A percentile compares a stretch with the other conserved stretches of the same genome.
phyloP scores from a whole-genome alignment of 805 yeast genomes.

The Wickerhamomyces hampshirensis region DNA sequence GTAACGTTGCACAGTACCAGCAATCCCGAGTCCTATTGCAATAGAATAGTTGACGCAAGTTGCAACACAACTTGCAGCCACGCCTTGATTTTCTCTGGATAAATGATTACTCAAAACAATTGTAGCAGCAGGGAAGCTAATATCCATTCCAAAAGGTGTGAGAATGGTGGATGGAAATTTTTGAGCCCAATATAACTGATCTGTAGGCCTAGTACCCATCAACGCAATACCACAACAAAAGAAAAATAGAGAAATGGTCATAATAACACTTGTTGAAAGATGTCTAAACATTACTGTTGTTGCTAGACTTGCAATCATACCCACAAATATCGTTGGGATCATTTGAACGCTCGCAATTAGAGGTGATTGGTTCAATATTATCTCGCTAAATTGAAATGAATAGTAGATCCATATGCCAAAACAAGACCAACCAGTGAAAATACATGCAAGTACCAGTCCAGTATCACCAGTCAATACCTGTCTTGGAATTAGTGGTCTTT shows the following conservation, averaged over 20 bases:
- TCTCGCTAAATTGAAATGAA: slow-evolving; percentile 44
- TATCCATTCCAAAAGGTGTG: slow-evolving; percentile 68
- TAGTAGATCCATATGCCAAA: slow-evolving; percentile 69
- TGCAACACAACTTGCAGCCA: slow-evolving; percentile 66
- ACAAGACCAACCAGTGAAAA: slow-evolving; percentile 67
- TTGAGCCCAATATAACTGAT: slow-evolving; percentile 54
- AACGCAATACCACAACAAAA: slow-evolving; percentile 48
- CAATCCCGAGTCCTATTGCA: slow-evolving; percentile 61
- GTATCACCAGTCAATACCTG: slow-evolving; percentile 39
- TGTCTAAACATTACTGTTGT: slow-evolving; percentile 44
- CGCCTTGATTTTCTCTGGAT: slow-evolving; percentile 63
- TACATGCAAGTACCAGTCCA: slow-evolving; percentile 41
- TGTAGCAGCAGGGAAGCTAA: slow-evolving; percentile 69
- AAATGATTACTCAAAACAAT: slow-evolving; percentile 52
- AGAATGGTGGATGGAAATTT: slow-evolving; percentile 51
- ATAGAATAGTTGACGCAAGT: slow-evolving; percentile 68
- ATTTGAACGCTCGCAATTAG: slow-evolving; percentile 41
- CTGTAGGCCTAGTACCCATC: slow-evolving; percentile 48
- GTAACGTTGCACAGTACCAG: slow-evolving; percentile 53
- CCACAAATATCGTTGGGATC: slow-evolving; percentile 43
- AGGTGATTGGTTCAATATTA: slow-evolving; percentile 43
- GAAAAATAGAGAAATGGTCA: slow-evolving; percentile 23
- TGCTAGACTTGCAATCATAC: slow-evolving; percentile 49
- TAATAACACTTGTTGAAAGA: slow-evolving; percentile 4
- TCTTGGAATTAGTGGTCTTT: slow-evolving; percentile 47